Base-by-base conservation (phyloP, 2,329 filamentous ascomycete genomes). In the Stachybotrys chlorohalonatus region DNA sequence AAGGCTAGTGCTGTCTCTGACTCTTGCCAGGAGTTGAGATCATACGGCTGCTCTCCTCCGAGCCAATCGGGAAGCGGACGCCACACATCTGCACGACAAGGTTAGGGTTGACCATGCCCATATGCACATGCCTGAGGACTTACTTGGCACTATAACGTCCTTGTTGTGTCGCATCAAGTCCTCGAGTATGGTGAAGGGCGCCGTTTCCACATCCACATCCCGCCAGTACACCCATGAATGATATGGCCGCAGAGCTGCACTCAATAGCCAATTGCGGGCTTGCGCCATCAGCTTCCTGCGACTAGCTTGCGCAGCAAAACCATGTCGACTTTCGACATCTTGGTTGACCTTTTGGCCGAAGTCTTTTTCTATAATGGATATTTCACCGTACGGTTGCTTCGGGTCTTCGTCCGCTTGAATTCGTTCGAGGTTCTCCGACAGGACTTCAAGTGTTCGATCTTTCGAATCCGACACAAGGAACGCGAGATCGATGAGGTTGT, bases 201-300 rank as follows among this genome's bases (percentile, higher is more conserved):
- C 94, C 1, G 94, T 99, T 73, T 97, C 91, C 8, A 99, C 94
- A 73, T 99, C 94, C 30, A 96, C 94, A 74, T 99, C 94, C 71
- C 94, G 85, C 94, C 94, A 99, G 69, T 99, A 99, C 9, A 99
- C 94, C 94, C 94, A 99, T 60, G 92, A 96, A 69, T 99, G 94
- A 53, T 94, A 95, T 1, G 94, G 94, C 48, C 94, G 85, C 53
- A 99, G 75, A 24, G 94, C 93, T 47, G 94, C 93, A 65, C 91
- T 96, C 55, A 99, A 75, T 53, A 99, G 78, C 94, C 94, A 99
- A 72, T 99, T 99, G 58, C 94, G 83, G 52, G 94, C 94, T 73
- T 96, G 91, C 1, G 94, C 94, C 94, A 99, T 99, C 65, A 95
- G 80, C 75, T 99, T 99, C 71, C 94, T 84, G 64, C 94, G 82